These are phyloP conservation scores for Pugionium cornutum DNA, from an alignment of 345 rosid species.

Conservation along the genomic window DNA sequence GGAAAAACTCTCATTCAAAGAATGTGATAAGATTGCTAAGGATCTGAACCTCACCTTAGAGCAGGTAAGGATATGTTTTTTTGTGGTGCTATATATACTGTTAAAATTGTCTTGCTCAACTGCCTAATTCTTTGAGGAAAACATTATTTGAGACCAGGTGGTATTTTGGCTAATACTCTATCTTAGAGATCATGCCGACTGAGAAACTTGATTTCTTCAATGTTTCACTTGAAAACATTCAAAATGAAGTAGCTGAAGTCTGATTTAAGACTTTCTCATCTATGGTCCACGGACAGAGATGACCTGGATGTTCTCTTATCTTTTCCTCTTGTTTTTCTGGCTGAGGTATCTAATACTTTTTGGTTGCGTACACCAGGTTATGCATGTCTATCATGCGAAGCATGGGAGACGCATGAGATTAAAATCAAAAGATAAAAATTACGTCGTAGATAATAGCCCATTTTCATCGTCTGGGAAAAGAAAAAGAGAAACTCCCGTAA, in stretches of 20 bases:
- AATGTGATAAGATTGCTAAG: conserved; percentile 77
- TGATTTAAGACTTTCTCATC: conserved; percentile 12
- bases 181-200: conserved; percentile 19
- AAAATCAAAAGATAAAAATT: conserved; percentile 40
- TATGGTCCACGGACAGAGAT: conserved; percentile 17
- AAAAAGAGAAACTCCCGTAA: conserved; percentile 50
- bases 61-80: conserved; percentile 57
- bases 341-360: conserved; percentile 24
- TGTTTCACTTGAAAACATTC: conserved; percentile 8
- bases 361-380: conserved; percentile 58
- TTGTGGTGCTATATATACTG: conserved; percentile 26
- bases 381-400: conserved; percentile 70
- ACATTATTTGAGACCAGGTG: conserved; percentile 7
- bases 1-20: conserved; percentile 67
- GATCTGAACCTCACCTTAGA: conserved; percentile 82
- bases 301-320: conserved; percentile 22
- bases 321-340: conserved; percentile 3
- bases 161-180: conserved; percentile 17
- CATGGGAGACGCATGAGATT: conserved; percentile 49
- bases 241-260: conserved; percentile 5
- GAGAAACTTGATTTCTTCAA: conserved; percentile 16
- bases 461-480: conserved; percentile 55
- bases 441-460: conserved; percentile 34
- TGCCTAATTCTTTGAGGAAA: conserved; percentile 4
- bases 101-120: conserved; percentile 15